Evolutionary conservation across 2,329 filamentous ascomycete species (phyloP).

Genomic region (Rutstroemia sp.): DNA sequence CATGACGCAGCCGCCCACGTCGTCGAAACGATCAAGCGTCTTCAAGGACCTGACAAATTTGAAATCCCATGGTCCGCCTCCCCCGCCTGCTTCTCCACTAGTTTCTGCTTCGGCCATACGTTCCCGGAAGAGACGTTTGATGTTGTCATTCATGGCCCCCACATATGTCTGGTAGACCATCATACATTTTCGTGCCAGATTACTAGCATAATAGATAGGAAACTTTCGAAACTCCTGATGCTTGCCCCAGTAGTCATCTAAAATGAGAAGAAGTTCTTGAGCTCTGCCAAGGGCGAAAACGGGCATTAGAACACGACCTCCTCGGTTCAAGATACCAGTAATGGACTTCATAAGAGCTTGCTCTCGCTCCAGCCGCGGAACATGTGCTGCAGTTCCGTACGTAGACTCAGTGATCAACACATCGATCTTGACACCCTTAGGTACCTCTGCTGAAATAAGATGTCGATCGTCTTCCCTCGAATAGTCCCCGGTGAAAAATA

Average conservation of each 20-base stretch:
- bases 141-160: slow-evolving; percentile 98
- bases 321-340: slow-evolving; percentile 81
- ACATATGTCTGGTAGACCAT: slow-evolving; percentile 98
- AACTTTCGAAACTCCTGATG: slow-evolving; percentile 83
- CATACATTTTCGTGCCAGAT: slow-evolving; percentile 94
- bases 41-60: slow-evolving; percentile 88
- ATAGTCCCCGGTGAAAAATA: slow-evolving; percentile 97
- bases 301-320: slow-evolving; percentile 86
- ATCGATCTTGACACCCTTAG: slow-evolving; percentile 83
- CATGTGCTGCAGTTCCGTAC: slow-evolving; percentile 90
- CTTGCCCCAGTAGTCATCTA: slow-evolving; percentile 94
- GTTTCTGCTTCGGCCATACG: slow-evolving; percentile 86
- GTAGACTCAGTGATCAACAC: slow-evolving; percentile 97
- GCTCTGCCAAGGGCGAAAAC: slow-evolving; percentile 92
- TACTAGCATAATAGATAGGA: slow-evolving; percentile 96
- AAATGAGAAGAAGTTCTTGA: slow-evolving; percentile 86
- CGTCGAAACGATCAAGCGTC: slow-evolving; percentile 90
- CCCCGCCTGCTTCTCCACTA: slow-evolving; percentile 63
- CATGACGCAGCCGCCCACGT: slow-evolving; percentile 94
- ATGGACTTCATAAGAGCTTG: slow-evolving; percentile 93
- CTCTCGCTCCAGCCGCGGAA: slow-evolving; percentile 84
- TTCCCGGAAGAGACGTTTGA: slow-evolving; percentile 89
- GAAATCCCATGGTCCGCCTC: slow-evolving; percentile 93
- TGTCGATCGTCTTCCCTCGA: slow-evolving; percentile 92
- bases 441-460: slow-evolving; percentile 87